Base-by-base conservation (phyloP, 805 yeast genomes). In the Candida khao-thaluensis region DNA sequence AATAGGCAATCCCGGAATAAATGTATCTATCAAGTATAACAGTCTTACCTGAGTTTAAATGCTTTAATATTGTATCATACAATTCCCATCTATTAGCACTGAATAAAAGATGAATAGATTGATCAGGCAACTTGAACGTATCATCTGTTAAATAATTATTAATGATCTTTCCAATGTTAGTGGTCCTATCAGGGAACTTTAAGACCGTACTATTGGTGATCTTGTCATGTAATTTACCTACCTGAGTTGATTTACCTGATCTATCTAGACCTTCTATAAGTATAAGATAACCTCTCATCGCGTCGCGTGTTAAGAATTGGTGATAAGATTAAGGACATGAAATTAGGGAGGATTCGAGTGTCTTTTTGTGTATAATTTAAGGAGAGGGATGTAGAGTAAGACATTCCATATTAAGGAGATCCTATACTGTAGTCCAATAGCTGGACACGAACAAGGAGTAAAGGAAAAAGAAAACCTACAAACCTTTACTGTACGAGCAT, bases 11-110 rank as follows among this genome's bases (percentile, higher is more conserved):
- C 0, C 99, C 99, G 0, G 97, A 88, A 54, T 86, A 91, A 3
- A 85, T 83, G 53, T 91, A 93, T 47, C 99, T 68, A 57, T 93
- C 99, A 41, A 90, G 58, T 0, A 93, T 69, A 1, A 93, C 73
- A 37, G 72, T 70, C 9, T 54, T 56, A 1, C 96, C 96, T 0
- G 57, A 46, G 1, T 60, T 49, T 14, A 89, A 58, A 9, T 65
- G 54, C 1, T 54, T 40, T 8, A 62, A 54, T 4, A 93, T 78
- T 3, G 59, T 56, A 1, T 66, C 59, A 1, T 71, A 74, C 16
- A 78, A 51, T 57, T 93, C 99, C 99, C 99, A 93, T 47, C 99
- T 66, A 53, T 93, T 93, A 1, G 98, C 96, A 49, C 89, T 79
- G 59, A 93, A 93, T 23, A 93, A 64, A 17, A 93, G 67, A 60